These are phyloP conservation scores for Penicillium macrosclerotiorum DNA, from an alignment of 495 filamentous ascomycete genomes.

Conservation along the genomic window DNA sequence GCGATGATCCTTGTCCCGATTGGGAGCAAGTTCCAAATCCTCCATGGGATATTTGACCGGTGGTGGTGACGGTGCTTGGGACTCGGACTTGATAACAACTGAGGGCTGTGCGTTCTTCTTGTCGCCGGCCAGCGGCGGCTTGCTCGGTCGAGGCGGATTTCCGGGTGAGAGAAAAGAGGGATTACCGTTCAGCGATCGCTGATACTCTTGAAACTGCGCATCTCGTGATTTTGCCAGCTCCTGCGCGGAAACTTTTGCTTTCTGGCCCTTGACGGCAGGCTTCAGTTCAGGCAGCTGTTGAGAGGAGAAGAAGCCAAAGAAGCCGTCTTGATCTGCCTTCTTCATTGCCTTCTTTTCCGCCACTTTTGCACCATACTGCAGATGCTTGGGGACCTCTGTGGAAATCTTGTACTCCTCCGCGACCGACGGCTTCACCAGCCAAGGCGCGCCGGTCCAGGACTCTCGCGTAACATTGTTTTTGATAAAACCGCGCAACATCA, in stretches of 20 bases:
- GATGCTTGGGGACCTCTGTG: conserved; percentile 75
- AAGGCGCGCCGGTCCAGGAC: conserved; percentile 90
- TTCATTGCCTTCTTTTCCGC: conserved; percentile 77
- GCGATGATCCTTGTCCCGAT: conserved; percentile 56
- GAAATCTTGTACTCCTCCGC: conserved; percentile 82
- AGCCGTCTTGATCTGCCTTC: conserved; percentile 57
- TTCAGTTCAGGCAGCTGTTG: conserved; percentile 72
- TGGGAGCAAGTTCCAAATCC: conserved; percentile 74
- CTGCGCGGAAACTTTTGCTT: conserved; percentile 54
- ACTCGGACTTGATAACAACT: conserved; percentile 37
- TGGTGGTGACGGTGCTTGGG: conserved; percentile 64
- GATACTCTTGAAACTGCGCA: conserved; percentile 52
- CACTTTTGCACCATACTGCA: conserved; percentile 75
- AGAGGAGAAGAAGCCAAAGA: conserved; percentile 53
- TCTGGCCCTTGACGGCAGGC: conserved; percentile 75
- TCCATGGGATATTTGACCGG: conserved; percentile 93
- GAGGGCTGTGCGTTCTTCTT: conserved; percentile 31
- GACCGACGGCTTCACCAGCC: conserved; percentile 86
- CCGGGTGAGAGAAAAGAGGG: conserved; percentile 42
- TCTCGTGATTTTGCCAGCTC: conserved; percentile 46
- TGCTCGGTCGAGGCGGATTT: conserved; percentile 31
- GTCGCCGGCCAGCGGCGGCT: conserved; percentile 40
- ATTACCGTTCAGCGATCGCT: conserved; percentile 50
- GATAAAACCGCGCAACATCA: conserved; percentile 88
- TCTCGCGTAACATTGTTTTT: conserved; percentile 91